phyloP scores from a whole-genome alignment of 1,284 basidiomycete genomes.

The Calocybe gambosa region DNA sequence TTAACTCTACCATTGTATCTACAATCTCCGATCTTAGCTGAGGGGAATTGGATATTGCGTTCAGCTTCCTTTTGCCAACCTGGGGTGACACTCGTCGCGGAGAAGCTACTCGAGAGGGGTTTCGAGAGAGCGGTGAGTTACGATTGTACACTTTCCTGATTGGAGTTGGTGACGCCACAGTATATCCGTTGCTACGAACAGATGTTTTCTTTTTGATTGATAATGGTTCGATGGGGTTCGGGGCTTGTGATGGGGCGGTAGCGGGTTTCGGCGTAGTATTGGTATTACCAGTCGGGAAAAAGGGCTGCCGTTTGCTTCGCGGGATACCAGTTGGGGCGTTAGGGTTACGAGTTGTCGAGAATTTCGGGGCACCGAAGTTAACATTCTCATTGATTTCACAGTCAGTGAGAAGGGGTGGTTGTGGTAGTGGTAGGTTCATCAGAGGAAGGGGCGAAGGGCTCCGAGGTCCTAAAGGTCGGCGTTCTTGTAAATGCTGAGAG shows the following conservation, averaged over 20 bases:
- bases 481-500: slow-evolving; percentile 44
- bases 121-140: slow-evolving; percentile 43
- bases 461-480: slow-evolving; percentile 64
- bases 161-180: slow-evolving; percentile 33
- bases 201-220: slow-evolving; percentile 78
- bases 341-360: slow-evolving; percentile 24
- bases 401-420: slow-evolving; percentile 27
- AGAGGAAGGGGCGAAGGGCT: slow-evolving; percentile 62
- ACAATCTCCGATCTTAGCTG: slow-evolving; percentile 26
- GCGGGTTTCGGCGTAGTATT: slow-evolving; percentile 43
- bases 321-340: slow-evolving; percentile 45
- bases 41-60: slow-evolving; percentile 16
- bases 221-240: slow-evolving; percentile 54
- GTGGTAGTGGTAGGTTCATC: slow-evolving; percentile 28
- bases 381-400: slow-evolving; percentile 38
- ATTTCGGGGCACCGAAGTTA: slow-evolving; percentile 22
- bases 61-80: slow-evolving; percentile 29
- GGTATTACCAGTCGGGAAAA: slow-evolving; percentile 42
- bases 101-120: slow-evolving; percentile 35
- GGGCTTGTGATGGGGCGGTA: slow-evolving; percentile 21
- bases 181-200: slow-evolving; percentile 31
- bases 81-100: slow-evolving; percentile 53
- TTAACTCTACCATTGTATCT: slow-evolving; percentile 41
- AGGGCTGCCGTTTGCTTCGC: slow-evolving; percentile 61
- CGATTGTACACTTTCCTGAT: slow-evolving; percentile 36